Base-by-base conservation (phyloP, 2,329 filamentous ascomycete species). In the Diplodia intermedia region DNA sequence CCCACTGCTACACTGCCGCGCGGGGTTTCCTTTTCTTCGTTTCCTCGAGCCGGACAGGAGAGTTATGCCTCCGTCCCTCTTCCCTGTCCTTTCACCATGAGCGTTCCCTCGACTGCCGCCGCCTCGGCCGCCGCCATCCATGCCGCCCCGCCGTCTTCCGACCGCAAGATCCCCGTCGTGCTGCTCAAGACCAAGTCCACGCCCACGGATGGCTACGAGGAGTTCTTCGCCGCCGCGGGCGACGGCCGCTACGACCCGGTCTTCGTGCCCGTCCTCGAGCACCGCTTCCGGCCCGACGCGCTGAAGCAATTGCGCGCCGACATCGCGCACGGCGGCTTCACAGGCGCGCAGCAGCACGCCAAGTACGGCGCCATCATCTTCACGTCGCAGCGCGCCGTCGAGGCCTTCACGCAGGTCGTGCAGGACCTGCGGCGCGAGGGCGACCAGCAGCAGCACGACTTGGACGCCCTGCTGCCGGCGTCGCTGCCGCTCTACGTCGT, bases 371-470 rank as follows among this genome's bases (percentile, higher is more conserved):
- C 91, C n/a, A 80, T 94, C 68, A 89, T 95, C 61, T 94, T 95
- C 75, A 95, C 92, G 1, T 94, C 91, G 8, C 92, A 95, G 77
- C 86, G 92, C 60, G 91, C 92, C 0, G 92, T 95, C 2, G 92
- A 95, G 76, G 91, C 90, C 0, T 93, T 95, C 73, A 81, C 86
- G 3, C 82, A 85, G 55, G 80, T 92, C 9, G 84, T 93, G 0
- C 80, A 85, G 15, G 85, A 87, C 38, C 81, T 86, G 29, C 79
- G 80, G 75, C 79, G 79, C 79, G 71, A 73, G 68, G 66, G 56
- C 23, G 23, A 2, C 26, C 43, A 47, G 43, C 33, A 36, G 33
- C 18, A 57, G 20, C 65, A 70, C 47, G 60, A 61, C 53, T 52
- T 79, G 14, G 73, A 78, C n/a, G 69, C 76, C 50, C 71, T 82